Conservation (phyloP, 441 rosid species). For the Jatropha podagrica region DNA sequence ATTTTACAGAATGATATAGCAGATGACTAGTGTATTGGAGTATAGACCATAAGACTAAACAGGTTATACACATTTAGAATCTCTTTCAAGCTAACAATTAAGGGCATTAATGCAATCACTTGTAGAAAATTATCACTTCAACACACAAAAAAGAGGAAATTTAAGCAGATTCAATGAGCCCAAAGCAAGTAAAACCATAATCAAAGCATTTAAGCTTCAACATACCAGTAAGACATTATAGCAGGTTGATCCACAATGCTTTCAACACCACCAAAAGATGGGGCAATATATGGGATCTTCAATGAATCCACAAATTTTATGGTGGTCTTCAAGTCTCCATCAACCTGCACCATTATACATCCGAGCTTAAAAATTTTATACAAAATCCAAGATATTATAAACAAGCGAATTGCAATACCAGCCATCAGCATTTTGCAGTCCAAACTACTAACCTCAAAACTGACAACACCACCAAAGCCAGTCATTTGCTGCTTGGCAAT, state of each 20-base stretch:
- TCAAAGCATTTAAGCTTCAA: background rate
- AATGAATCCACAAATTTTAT: slow-evolving; percentile 75
- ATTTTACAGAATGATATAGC: no score
- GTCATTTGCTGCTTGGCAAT: slow-evolving; percentile 93
- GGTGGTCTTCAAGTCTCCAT: slow-evolving; percentile 76
- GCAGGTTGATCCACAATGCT: slow-evolving; percentile 99
- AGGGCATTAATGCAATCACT: background rate
- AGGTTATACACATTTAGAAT: no score
- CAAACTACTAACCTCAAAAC: slow-evolving; percentile 73
- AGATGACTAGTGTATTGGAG: no score
- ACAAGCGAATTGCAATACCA: background rate
- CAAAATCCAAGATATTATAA: background rate
- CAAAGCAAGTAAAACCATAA: background rate
- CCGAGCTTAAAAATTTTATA: slow-evolving; percentile 12
- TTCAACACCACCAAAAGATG: slow-evolving; percentile 97
- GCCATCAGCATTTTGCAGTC: background rate
- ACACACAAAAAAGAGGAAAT: background rate
- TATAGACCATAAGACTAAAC: no score
- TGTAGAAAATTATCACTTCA: background rate
- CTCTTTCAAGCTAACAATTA: no score
- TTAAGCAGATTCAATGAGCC: background rate
- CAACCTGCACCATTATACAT: slow-evolving; percentile 40
- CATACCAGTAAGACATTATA: slow-evolving; percentile 93
- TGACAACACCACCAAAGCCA: slow-evolving; percentile 98
- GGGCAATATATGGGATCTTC: slow-evolving; percentile 95